These are phyloP conservation scores for Hyaloscypha finlandica DNA, from an alignment of 495 filamentous ascomycete genomes.

Conservation along the genomic window DNA sequence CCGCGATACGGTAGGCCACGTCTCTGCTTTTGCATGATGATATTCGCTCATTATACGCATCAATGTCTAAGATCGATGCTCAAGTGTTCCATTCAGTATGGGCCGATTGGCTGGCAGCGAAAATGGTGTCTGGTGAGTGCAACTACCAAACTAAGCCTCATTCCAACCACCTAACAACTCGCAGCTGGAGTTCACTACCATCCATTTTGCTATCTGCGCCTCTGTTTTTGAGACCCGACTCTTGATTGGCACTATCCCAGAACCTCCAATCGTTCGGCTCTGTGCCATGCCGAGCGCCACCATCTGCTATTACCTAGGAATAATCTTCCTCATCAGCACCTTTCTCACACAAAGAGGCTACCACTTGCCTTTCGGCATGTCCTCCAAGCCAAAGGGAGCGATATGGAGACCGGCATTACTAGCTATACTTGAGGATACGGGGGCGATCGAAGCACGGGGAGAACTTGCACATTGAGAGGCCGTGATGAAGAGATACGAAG, in stretches of 20 bases:
- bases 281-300: constrained; percentile 11
- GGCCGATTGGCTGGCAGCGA: constrained; percentile 12
- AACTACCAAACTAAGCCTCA: not conserved
- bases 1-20: constrained; percentile 1
- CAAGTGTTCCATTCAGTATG: constrained; percentile 1
- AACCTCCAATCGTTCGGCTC: constrained; percentile 9
- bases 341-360: not conserved
- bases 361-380: constrained; percentile 13
- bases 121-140: constrained; percentile 14
- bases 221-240: constrained; percentile 13
- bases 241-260: constrained; percentile 15
- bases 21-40: constrained; percentile 16
- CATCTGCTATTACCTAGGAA: constrained; percentile 16
- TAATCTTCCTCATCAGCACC: constrained; percentile 6
- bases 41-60: constrained; percentile 16
- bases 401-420: constrained; percentile 10
- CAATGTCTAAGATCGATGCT: constrained; percentile 3
- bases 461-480: constrained; percentile 1
- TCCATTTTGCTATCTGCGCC: constrained; percentile 15
- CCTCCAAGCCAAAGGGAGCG: constrained; percentile 15
- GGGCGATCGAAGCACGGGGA: constrained; percentile 11
- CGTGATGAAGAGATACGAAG: constrained; percentile 21
- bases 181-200: constrained; percentile 16
- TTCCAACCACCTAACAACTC: not conserved
- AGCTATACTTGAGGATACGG: constrained; percentile 16